Percentiles rank a stretch among this genome's conserved stretches.
Evolutionary conservation across 306 rosid species (phyloP).

Genomic region (Hippophae rhamnoides): DNA sequence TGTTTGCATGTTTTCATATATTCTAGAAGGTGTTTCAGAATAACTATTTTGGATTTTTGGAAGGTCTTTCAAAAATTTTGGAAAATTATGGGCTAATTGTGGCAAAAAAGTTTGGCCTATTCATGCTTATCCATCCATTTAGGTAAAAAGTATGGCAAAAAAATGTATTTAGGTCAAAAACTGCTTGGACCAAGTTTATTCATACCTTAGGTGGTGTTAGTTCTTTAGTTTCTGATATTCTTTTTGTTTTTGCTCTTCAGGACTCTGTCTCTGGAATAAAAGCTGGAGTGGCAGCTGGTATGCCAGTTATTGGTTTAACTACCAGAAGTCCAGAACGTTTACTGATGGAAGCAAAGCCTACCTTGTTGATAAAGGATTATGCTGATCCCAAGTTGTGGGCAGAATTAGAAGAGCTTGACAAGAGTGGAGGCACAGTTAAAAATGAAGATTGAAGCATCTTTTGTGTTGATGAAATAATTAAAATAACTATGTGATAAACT

Average conservation of each 20-base stretch:
- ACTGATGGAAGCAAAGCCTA: constrained; percentile 24
- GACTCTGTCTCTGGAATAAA: constrained; percentile 34
- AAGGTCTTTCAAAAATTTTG: too few species aligned
- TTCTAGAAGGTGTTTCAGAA: too few species aligned
- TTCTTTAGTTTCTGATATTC: background rate
- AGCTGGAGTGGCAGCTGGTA: constrained; percentile 39
- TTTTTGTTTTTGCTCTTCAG: constrained; percentile 9
- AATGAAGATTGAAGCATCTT: constrained; percentile 16
- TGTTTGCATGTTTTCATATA: too few species aligned
- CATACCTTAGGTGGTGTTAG: background rate
- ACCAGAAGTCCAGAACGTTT: constrained; percentile 25
- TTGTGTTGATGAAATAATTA: constrained; percentile 1
- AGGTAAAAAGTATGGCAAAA: too few species aligned
- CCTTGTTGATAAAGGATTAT: constrained; percentile 26
- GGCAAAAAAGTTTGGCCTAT: too few species aligned
- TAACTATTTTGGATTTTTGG: too few species aligned
- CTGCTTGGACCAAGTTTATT: too few species aligned
- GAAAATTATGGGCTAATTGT: too few species aligned
- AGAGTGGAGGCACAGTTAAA: constrained; percentile 1
- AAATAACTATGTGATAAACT: constrained; percentile 11
- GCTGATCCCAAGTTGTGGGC: constrained; percentile 28
- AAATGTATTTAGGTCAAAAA: too few species aligned
- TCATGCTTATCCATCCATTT: constrained; percentile 14
- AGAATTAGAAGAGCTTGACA: constrained; percentile 14
- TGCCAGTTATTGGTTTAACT: constrained; percentile 35